Evolutionary conservation across 768 basidiomycete genomes (phyloP).

Genomic region (Auricularia auricula-judae): DNA sequence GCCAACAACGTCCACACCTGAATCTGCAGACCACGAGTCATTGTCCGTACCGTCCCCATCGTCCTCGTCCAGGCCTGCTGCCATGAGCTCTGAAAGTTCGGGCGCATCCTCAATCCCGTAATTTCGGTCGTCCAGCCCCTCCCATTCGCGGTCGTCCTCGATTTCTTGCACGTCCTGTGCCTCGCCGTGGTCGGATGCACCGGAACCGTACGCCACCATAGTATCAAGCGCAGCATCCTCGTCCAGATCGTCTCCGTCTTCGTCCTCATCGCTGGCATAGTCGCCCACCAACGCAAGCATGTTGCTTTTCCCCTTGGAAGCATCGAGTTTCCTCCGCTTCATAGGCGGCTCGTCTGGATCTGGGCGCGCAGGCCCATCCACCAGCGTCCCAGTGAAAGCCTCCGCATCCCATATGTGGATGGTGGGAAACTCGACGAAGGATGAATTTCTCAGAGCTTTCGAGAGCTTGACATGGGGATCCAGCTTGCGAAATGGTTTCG

Average conservation of each 20-base stretch:
- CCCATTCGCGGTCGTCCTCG: no score
- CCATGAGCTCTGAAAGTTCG: no score
- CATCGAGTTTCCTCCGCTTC: slow-evolving; percentile 50
- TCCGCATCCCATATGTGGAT: slow-evolving; percentile 61
- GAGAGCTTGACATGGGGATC: slow-evolving; percentile 38
- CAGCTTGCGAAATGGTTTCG: slow-evolving; percentile 42
- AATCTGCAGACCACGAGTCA: no score
- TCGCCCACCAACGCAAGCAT: slow-evolving; percentile 48
- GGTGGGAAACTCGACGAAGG: slow-evolving; percentile 77
- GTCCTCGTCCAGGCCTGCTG: no score
- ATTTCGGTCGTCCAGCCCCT: no score
- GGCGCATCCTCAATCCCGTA: no score
- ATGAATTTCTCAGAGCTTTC: slow-evolving; percentile 40
- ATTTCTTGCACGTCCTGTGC: no score
- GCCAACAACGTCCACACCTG: slow-evolving; percentile 17
- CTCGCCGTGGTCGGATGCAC: no score
- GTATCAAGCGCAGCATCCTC: slow-evolving; percentile 25
- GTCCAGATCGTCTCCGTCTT: slow-evolving; percentile 19
- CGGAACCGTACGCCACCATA: slow-evolving; percentile 31
- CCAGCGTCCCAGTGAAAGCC: slow-evolving; percentile 49
- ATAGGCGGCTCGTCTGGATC: not conserved
- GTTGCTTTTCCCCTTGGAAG: slow-evolving; percentile 39
- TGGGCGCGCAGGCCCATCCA: slow-evolving; percentile 28
- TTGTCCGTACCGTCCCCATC: no score
- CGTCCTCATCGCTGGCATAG: slow-evolving; percentile 45